Conservation (phyloP, 768 basidiomycete genomes). For the Rhizopogon sp. region DNA sequence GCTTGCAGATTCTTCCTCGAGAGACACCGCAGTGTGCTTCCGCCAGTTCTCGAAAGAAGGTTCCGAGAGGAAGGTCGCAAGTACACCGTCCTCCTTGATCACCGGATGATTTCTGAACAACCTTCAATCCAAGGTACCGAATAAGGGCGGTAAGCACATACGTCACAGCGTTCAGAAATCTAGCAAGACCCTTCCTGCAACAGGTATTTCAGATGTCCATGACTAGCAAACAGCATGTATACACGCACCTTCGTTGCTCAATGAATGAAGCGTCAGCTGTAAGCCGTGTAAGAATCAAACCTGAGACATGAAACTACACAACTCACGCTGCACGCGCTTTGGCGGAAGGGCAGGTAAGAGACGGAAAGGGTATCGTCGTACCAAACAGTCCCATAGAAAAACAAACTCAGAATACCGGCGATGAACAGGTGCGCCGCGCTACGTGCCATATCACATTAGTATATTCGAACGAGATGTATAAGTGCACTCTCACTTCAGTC, state of each 20-base stretch:
- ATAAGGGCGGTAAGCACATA: slow-evolving; percentile 29
- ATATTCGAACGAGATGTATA: slow-evolving; percentile 3
- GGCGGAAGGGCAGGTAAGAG: slow-evolving; percentile 85
- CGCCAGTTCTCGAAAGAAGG: slow-evolving; percentile 85
- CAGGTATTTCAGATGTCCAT: slow-evolving; percentile 1
- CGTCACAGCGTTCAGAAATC: slow-evolving; percentile 79
- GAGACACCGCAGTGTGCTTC: slow-evolving; percentile 66
- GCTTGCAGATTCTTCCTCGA: slow-evolving; percentile 84
- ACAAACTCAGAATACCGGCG: slow-evolving; percentile 93
- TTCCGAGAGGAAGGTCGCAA: slow-evolving; percentile 79
- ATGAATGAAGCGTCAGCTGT: slow-evolving; percentile 85
- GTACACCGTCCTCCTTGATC: slow-evolving; percentile 80
- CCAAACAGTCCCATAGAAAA: slow-evolving; percentile 83
- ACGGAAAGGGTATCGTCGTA: slow-evolving; percentile 90
- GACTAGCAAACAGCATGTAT: background rate
- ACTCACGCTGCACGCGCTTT: slow-evolving; percentile 85
- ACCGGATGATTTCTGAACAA: slow-evolving; percentile 81
- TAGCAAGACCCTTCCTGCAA: slow-evolving; percentile 67
- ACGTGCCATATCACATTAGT: slow-evolving; percentile 7
- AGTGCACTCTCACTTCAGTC: slow-evolving; percentile 55
- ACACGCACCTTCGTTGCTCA: slow-evolving; percentile 74
- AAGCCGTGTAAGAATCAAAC: slow-evolving; percentile 6
- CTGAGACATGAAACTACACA: background rate
- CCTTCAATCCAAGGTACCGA: background rate
- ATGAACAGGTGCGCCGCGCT: slow-evolving; percentile 67